Conservation (phyloP, 139 green algal genomes). For the Chlamydomonas applanata region DNA sequence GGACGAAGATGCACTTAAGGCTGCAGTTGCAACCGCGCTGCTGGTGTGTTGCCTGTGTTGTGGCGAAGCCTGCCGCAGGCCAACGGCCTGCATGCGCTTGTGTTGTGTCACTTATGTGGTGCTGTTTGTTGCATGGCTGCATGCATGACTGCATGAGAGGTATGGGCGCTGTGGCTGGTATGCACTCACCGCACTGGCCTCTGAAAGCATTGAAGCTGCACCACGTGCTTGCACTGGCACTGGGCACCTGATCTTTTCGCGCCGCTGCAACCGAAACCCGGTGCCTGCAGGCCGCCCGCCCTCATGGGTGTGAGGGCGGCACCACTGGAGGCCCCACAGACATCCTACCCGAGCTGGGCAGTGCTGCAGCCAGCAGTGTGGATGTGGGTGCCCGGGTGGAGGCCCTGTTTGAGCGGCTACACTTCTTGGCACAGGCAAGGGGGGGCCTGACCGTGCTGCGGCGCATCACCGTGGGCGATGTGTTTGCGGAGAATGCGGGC, state of each 20-base stretch:
- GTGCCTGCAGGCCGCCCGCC: neutral
- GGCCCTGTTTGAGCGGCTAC: conserved; percentile 12
- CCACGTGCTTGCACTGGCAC: too few relatives aligned
- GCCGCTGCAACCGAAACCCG: too few relatives aligned
- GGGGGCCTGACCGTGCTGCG: conserved; percentile 21
- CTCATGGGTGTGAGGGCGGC: neutral
- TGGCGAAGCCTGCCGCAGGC: too few relatives aligned
- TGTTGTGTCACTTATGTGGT: too few relatives aligned
- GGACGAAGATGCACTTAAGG: neutral
- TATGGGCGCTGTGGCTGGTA: too few relatives aligned
- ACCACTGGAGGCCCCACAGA: neutral
- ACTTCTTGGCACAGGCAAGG: conserved; percentile 11
- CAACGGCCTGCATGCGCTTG: too few relatives aligned
- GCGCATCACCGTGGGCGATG: conserved; percentile 35
- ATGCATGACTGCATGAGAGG: too few relatives aligned
- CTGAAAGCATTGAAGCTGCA: too few relatives aligned
- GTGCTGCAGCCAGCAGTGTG: neutral
- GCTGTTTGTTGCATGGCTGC: too few relatives aligned
- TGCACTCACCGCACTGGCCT: too few relatives aligned
- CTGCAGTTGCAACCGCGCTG: neutral
- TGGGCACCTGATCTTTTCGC: too few relatives aligned
- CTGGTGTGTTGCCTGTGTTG: neutral
- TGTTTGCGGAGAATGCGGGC: conserved; percentile 34
- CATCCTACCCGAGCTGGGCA: neutral
- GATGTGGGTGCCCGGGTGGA: conserved; percentile 1